These are phyloP conservation scores for Moricandia arvensis DNA, from an alignment of 345 rosid genomes.

Conservation along the genomic window DNA sequence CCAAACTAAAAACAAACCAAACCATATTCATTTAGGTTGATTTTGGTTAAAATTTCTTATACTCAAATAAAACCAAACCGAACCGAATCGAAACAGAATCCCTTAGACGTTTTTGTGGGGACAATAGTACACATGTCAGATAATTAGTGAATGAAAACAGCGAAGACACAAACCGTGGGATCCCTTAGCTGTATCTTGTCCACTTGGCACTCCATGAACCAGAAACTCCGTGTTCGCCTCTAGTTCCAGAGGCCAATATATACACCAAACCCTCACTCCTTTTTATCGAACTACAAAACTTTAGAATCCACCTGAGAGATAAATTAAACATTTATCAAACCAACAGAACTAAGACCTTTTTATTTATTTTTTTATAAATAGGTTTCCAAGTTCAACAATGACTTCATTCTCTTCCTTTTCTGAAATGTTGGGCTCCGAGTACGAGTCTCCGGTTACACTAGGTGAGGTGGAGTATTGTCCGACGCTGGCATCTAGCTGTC, in stretches of 20 bases:
- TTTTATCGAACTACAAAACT: constrained; percentile 14
- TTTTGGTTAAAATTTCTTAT: too few relatives aligned
- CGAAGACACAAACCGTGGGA: background rate
- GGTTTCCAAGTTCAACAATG: background rate
- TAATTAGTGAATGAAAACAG: background rate
- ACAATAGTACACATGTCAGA: background rate
- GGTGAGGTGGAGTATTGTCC: constrained; percentile 19
- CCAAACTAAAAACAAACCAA: too few relatives aligned
- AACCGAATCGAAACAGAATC: too few relatives aligned
- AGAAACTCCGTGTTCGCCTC: constrained; percentile 15
- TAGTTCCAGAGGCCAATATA: constrained; percentile 12
- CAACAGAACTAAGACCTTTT: background rate
- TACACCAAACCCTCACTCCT: constrained; percentile 9
- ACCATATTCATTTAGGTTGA: too few relatives aligned
- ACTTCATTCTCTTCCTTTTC: constrained; percentile 12
- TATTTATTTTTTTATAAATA: background rate
- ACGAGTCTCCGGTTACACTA: constrained; percentile 37
- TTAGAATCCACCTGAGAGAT: constrained; percentile 17
- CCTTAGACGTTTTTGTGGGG: too few relatives aligned
- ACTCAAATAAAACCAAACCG: too few relatives aligned
- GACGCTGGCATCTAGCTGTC: constrained; percentile 58
- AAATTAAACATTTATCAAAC: constrained; percentile 4
- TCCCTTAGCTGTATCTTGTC: constrained; percentile 3
- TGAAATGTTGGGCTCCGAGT: constrained; percentile 39
- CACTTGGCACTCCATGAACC: constrained; percentile 14